A percentile compares a stretch with the other conserved stretches of the same genome.
Evolutionary conservation across 192 early-diverging fungal genomes (phyloP).

Genomic region (Entomortierella parvispora): DNA sequence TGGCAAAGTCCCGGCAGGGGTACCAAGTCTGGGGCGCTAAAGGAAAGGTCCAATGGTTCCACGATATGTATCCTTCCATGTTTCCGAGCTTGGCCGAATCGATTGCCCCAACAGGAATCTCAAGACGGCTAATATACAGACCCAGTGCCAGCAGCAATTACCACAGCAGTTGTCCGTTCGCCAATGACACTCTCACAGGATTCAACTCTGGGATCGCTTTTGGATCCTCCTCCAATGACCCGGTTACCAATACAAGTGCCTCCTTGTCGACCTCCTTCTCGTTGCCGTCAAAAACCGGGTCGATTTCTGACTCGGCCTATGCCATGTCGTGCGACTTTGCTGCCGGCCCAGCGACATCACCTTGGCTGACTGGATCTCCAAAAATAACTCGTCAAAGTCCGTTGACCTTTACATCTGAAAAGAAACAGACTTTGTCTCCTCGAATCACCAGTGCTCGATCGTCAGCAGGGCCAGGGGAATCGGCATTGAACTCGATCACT

Average conservation of each 20-base stretch:
- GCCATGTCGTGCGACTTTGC: too few relatives aligned
- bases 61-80: conserved; percentile 25
- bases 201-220: not conserved
- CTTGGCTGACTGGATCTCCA: too few relatives aligned
- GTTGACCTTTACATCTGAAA: not conserved
- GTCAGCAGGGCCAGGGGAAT: not conserved
- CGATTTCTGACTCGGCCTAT: too few relatives aligned
- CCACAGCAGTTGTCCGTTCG: too few relatives aligned
- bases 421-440: too few relatives aligned
- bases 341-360: not conserved
- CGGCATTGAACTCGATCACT: too few relatives aligned
- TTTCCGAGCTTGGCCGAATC: conserved; percentile 11
- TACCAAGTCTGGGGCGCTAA: conserved; percentile 47
- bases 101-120: conserved; percentile 2
- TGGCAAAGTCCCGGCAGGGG: conserved; percentile 22
- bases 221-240: not conserved
- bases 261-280: too few relatives aligned
- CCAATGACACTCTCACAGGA: too few relatives aligned
- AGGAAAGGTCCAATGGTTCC: conserved; percentile 39
- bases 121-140: conserved; percentile 23
- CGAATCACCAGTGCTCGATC: too few relatives aligned
- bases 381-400: conserved; percentile 11
- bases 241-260: not conserved
- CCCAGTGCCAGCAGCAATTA: conserved; percentile 9
- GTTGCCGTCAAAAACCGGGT: too few relatives aligned